These are phyloP conservation scores for Papiliotrema terrestris DNA, from an alignment of 1,284 basidiomycete genomes.

Conservation along the genomic window DNA sequence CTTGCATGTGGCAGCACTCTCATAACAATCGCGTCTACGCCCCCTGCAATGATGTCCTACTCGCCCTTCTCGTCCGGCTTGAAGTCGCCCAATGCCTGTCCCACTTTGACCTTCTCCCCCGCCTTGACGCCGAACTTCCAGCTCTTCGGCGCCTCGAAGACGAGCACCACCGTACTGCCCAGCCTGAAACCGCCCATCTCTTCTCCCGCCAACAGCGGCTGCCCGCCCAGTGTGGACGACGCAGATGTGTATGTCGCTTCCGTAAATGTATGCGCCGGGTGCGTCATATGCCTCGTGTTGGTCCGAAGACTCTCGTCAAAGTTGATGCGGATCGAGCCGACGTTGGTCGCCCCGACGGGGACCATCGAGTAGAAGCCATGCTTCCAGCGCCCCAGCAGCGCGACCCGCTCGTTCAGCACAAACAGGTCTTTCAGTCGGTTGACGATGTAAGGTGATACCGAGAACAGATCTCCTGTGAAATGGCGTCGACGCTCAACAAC, in stretches of 20 bases:
- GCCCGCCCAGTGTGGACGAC: conserved; percentile 76
- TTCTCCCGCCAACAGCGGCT: conserved; percentile 80
- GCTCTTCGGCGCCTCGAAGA: conserved; percentile 87
- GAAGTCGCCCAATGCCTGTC: conserved; percentile 57
- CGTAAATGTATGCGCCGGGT: conserved; percentile 81
- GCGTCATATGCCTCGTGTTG: conserved; percentile 65
- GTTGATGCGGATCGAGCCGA: conserved; percentile 93
- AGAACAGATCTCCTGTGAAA: conserved; percentile 95
- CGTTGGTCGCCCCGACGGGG: conserved; percentile 96
- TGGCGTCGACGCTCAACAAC: conserved; percentile 94
- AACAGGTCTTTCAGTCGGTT: conserved; percentile 89
- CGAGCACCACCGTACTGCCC: conserved; percentile 92
- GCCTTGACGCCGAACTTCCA: conserved; percentile 78
- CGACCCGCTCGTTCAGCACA: conserved; percentile 95
- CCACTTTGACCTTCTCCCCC: conserved; percentile 85
- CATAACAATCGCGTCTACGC: no score
- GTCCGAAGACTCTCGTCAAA: conserved; percentile 90
- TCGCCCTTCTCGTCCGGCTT: conserved; percentile 1
- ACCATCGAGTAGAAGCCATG: conserved; percentile 97
- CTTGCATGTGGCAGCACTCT: no score
- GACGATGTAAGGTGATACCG: conserved; percentile 94
- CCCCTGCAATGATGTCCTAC: conserved; percentile 6
- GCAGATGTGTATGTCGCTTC: conserved; percentile 87
- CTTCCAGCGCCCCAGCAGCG: conserved; percentile 91
- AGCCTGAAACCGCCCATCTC: conserved; percentile 98